These are phyloP conservation scores for Colletotrichum agaves DNA, from an alignment of 2,329 filamentous ascomycete genomes.

Conservation along the genomic window DNA sequence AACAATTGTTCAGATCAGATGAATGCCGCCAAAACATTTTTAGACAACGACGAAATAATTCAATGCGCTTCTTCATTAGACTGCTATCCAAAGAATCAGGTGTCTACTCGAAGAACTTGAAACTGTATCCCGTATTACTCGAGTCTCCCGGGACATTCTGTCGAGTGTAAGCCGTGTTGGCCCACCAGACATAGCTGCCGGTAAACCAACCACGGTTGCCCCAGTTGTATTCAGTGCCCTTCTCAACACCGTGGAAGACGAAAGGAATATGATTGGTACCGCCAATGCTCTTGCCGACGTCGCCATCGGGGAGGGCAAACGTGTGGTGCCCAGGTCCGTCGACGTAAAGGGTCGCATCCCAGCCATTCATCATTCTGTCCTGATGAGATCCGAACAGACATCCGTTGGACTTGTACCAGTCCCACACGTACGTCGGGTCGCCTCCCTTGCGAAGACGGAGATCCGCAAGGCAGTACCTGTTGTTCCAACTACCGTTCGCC, in stretches of 20 bases:
- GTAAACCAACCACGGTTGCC: slow-evolving; percentile 39
- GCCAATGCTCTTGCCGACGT: slow-evolving; percentile 35
- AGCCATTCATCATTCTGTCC: slow-evolving; percentile 41
- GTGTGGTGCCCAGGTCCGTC: slow-evolving; percentile 43
- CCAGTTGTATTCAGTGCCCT: slow-evolving; percentile 40
- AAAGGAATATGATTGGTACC: slow-evolving; percentile 37
- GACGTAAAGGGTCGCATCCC: slow-evolving; percentile 40
- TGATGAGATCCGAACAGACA: slow-evolving; percentile 42
- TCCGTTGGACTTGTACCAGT: slow-evolving; percentile 44
- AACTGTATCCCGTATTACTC: slow-evolving; percentile 37
- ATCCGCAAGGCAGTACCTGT: slow-evolving; percentile 42
- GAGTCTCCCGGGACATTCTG: slow-evolving; percentile 37
- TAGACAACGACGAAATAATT: too few species aligned
- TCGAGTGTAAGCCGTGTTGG: slow-evolving; percentile 37
- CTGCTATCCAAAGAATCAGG: too few species aligned
- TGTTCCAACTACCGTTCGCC: slow-evolving; percentile 42
- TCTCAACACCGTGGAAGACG: slow-evolving; percentile 40
- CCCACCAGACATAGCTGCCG: slow-evolving; percentile 40
- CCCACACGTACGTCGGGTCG: slow-evolving; percentile 42
- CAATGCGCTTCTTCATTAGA: too few species aligned
- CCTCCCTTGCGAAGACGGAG: slow-evolving; percentile 41
- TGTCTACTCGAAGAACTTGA: slow-evolving; percentile 41
- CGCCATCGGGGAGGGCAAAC: slow-evolving; percentile 39
- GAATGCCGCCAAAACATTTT: too few species aligned
- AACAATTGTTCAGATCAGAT: too few species aligned